Conservation (phyloP, 2,329 filamentous ascomycete species). For the Alternaria longipes region DNA sequence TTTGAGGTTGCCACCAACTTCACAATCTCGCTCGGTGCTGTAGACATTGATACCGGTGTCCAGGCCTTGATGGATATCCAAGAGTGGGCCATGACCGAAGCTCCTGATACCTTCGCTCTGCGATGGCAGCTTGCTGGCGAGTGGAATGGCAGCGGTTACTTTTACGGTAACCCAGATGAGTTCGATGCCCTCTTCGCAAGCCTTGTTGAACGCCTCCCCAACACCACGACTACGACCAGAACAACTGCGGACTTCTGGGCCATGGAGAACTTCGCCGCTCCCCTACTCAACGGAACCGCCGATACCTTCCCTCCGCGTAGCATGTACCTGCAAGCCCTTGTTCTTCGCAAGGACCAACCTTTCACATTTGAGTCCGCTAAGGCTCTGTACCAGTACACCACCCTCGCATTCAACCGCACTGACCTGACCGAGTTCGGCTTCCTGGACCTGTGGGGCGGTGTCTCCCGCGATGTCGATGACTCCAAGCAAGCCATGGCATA, state of each 20-base stretch:
- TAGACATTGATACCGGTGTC: conserved; percentile 21
- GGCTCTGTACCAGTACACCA: conserved; percentile 18
- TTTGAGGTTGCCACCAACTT: conserved; percentile 24
- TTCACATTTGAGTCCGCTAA: conserved; percentile 22
- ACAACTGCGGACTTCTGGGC: conserved; percentile 22
- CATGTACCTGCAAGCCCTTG: conserved; percentile 28
- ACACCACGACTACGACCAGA: conserved; percentile 18
- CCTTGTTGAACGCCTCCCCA: conserved; percentile 22
- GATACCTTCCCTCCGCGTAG: conserved; percentile 23
- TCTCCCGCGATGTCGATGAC: conserved; percentile 23
- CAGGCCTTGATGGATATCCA: conserved; percentile 24
- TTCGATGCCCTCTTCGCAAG: conserved; percentile 24
- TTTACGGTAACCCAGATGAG: conserved; percentile 26
- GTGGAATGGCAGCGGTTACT: conserved; percentile 25
- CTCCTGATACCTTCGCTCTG: conserved; percentile 28
- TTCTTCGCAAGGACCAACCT: conserved; percentile 21
- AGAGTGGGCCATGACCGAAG: conserved; percentile 25
- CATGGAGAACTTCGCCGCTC: conserved; percentile 21
- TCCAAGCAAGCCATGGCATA: conserved; percentile 25
- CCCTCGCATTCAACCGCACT: conserved; percentile 25
- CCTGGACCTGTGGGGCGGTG: conserved; percentile 32
- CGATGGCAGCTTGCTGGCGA: conserved; percentile 26
- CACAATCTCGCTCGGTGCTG: conserved; percentile 22
- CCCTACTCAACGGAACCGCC: conserved; percentile 16
- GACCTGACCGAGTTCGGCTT: conserved; percentile 27